Conservation (phyloP, 495 filamentous ascomycete genomes). For the Viridothelium virens region DNA sequence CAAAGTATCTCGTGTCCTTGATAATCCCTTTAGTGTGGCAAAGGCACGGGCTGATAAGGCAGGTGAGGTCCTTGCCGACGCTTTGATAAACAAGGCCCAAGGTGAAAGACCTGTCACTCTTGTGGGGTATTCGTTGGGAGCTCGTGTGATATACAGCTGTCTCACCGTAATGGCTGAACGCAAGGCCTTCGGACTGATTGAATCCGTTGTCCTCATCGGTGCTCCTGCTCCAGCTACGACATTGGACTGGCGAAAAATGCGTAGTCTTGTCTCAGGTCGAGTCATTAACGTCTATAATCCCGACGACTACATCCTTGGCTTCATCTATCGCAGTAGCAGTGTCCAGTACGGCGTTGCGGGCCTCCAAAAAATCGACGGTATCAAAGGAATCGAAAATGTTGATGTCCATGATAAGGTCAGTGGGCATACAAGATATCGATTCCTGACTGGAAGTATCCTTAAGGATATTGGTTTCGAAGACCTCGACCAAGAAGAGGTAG, state of each 20-base stretch:
- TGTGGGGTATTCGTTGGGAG: constrained; percentile 85
- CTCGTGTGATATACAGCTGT: constrained; percentile 78
- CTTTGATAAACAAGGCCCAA: constrained; percentile 77
- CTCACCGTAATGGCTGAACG: constrained; percentile 66
- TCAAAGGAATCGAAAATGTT: constrained; percentile 66
- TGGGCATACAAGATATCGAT: constrained; percentile 66
- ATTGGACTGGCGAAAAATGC: constrained; percentile 58
- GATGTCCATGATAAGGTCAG: constrained; percentile 64
- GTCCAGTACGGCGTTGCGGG: constrained; percentile 72
- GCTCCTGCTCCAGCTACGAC: constrained; percentile 63
- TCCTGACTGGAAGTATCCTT: constrained; percentile 60
- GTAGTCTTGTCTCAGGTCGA: constrained; percentile 63
- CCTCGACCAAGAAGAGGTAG: constrained; percentile 48
- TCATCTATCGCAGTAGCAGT: constrained; percentile 69
- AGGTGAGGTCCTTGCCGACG: constrained; percentile 75
- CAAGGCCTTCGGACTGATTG: constrained; percentile 76
- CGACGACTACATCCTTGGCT: constrained; percentile 69
- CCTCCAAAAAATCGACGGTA: constrained; percentile 54
- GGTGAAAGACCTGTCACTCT: constrained; percentile 84
- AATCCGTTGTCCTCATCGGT: constrained; percentile 77
- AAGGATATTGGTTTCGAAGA: constrained; percentile 60
- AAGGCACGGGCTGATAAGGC: constrained; percentile 81
- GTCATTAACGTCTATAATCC: constrained; percentile 70
- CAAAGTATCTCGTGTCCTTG: constrained; percentile 71
- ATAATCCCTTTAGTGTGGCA: constrained; percentile 83